Conservation (phyloP, 177 flowering plant genomes). For the Telopea speciosissima region DNA sequence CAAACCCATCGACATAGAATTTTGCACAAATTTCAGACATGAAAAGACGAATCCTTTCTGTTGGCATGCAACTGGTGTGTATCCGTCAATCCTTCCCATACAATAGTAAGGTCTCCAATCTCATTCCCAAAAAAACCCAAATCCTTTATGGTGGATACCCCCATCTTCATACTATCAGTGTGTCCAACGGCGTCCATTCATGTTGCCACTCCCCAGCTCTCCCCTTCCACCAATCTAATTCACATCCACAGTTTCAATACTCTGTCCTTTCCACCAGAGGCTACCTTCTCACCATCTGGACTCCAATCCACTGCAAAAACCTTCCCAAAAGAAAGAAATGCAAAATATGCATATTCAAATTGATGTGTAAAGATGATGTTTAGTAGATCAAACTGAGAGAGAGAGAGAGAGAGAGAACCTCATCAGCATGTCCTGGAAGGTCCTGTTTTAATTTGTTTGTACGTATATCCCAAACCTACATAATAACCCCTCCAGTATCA, state of each 20-base stretch:
- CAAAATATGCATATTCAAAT: background rate
- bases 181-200: background rate
- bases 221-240: slow-evolving; percentile 29
- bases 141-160: too few relatives aligned
- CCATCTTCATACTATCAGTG: background rate
- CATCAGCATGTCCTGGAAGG: slow-evolving; percentile 98
- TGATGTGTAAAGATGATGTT: background rate
- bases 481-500: background rate
- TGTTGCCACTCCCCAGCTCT: background rate
- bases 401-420: too few relatives aligned
- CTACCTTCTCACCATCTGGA: slow-evolving; percentile 99
- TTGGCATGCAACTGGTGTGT: background rate
- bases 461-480: slow-evolving; percentile 87
- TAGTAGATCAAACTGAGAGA: background rate
- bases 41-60: background rate
- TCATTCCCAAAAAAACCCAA: background rate
- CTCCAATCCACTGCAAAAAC: slow-evolving; percentile 99
- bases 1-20: background rate
- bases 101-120: too few relatives aligned
- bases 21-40: too few relatives aligned
- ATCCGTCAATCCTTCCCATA: too few relatives aligned
- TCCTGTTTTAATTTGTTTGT: slow-evolving; percentile 80
- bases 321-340: slow-evolving; percentile 26
- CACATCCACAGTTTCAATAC: slow-evolving; percentile 89
- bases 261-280: slow-evolving; percentile 88